Percentiles rank a stretch among this genome's conserved stretches.
These are phyloP conservation scores for Pleurotus eryngii DNA, from an alignment of 768 basidiomycete species.

Conservation along the genomic window DNA sequence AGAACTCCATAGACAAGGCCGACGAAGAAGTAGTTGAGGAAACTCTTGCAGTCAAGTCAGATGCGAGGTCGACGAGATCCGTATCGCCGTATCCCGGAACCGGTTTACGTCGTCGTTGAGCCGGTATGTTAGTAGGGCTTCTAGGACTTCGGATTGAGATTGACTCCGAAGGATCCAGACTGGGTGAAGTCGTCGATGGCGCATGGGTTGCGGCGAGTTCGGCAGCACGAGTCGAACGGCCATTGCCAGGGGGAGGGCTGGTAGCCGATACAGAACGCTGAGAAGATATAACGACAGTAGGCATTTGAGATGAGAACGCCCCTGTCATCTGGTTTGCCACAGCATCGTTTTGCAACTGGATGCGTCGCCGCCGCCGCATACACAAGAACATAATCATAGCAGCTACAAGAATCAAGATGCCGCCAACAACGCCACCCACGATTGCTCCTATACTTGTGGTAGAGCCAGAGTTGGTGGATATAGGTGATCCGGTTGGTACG, in stretches of 20 bases:
- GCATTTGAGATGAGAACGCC: not conserved
- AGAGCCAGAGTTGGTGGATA: not conserved
- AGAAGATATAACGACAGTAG: not conserved
- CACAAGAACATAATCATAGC: not conserved
- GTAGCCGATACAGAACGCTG: not conserved
- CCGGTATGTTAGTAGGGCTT: not conserved
- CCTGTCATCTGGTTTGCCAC: not conserved
- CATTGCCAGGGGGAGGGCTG: not conserved
- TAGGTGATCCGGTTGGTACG: not conserved
- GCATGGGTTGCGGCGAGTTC: not conserved
- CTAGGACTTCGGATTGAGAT: not conserved
- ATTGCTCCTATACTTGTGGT: not conserved
- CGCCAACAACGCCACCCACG: constrained; percentile 8
- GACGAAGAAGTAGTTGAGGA: not conserved
- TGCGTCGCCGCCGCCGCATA: constrained; percentile 5
- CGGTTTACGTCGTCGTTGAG: constrained; percentile 2
- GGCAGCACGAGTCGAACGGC: not conserved
- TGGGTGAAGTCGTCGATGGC: not conserved
- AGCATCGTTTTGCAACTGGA: not conserved
- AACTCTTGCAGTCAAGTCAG: not conserved
- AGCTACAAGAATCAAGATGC: not conserved
- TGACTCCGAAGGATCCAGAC: not conserved
- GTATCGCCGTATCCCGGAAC: not conserved
- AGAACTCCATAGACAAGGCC: not conserved
- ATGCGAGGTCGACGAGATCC: not conserved